Conservation (phyloP, 768 basidiomycete species). For the Hydnomerulius pinastri region DNA sequence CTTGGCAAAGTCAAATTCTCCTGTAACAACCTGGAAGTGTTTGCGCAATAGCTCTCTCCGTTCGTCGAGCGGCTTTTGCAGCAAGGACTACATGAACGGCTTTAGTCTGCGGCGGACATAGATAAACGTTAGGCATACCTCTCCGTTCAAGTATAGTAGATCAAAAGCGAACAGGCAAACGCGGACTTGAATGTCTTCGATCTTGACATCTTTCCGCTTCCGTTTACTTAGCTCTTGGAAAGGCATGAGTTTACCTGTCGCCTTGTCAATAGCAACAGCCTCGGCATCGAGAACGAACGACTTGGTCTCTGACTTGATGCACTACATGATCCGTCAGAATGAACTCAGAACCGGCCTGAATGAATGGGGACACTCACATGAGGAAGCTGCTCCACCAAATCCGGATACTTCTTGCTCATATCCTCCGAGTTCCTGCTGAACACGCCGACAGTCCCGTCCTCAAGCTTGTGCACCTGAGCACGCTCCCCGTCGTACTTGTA, state of each 20-base stretch:
- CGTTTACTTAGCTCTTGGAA: conserved; percentile 96
- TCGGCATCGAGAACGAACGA: conserved; percentile 97
- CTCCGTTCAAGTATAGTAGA: conserved; percentile 92
- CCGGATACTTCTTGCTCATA: conserved; percentile 99
- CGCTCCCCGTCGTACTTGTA: conserved; percentile 99
- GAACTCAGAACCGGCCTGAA: background rate
- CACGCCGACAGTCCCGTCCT: conserved; percentile 82
- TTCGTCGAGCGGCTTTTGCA: conserved; percentile 72
- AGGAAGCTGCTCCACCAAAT: conserved; percentile 92
- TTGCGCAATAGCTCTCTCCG: conserved; percentile 75
- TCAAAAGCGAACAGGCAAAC: conserved; percentile 98
- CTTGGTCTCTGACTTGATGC: conserved; percentile 77
- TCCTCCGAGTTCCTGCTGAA: conserved; percentile 99
- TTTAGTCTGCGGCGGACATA: conserved; percentile 2
- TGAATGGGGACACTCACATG: conserved; percentile 47
- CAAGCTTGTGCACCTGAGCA: conserved; percentile 89
- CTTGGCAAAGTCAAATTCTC: conserved; percentile 93
- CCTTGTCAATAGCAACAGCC: conserved; percentile 92
- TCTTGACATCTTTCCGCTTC: conserved; percentile 96
- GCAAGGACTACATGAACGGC: conserved; percentile 62
- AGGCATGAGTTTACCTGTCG: conserved; percentile 85
- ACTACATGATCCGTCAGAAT: conserved; percentile 46
- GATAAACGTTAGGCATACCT: conserved; percentile 50
- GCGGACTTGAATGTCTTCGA: conserved; percentile 95
- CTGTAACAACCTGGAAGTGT: conserved; percentile 79